Base-by-base conservation (phyloP, 257 asterid species). In the Jacaranda copaia region DNA sequence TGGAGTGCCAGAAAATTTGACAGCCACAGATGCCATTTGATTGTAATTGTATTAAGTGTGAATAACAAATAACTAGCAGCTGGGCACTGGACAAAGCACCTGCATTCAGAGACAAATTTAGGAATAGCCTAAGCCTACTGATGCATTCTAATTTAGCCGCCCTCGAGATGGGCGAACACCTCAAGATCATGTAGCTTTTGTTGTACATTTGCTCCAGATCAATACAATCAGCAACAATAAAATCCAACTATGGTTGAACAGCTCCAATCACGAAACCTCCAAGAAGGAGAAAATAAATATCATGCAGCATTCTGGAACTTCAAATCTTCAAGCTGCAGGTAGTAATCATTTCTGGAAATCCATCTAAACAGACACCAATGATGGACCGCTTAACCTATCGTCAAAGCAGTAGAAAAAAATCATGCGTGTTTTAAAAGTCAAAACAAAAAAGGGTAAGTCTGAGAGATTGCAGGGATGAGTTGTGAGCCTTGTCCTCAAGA, bases 201-300 rank as follows among this genome's bases (percentile, higher is more conserved):
- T 90, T 72, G 86, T 87, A 88, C 80, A 85, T 81, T 83, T 74
- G 92, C 80, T 68, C 89, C 87, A 85, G 85, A 87, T 86, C 90
- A 88, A 88, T 72, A 74, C 84, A 85, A 82, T 85, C 96, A 84
- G 90, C 96, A 88, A 88, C 87, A 86, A 84, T 75, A 87, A 79
- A 89, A 81, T 88, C 97, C 90, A 87, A 84, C 82, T 35, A 88
- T 68, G 80, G 85, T 83, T 68, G 90, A 87, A 83, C 85, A 80
- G 93, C 94, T 88, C 91, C 97, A 88, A 74, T 89, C 88, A 85
- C 75, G 87, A 84, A 84, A 82, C 93, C 68, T 79, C 83, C 85
- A 81, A 66, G 52, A 58, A 80, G 79, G 86, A 77, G 83, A 78
- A 85, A 86, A 88, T 38, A 81, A 83, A 75, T 84, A 87, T 80